Conservation (phyloP, 192 early-diverging fungal genomes). For the Spizellomyces sp. region DNA sequence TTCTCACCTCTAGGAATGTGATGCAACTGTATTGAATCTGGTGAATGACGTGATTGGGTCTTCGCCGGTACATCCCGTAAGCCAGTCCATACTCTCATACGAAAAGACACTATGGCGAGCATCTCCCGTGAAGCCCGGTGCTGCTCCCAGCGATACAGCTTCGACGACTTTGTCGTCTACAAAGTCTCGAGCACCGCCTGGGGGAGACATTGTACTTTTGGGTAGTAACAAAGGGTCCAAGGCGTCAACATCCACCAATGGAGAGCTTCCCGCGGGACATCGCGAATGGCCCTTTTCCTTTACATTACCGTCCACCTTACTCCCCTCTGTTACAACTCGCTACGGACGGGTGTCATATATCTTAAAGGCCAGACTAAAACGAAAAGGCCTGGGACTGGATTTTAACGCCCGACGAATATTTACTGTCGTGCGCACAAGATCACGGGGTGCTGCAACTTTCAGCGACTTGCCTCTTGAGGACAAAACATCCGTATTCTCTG, state of each 20-base stretch:
- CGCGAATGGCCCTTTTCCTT: conserved; percentile 3
- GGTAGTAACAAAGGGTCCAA: background rate
- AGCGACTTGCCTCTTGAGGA: background rate
- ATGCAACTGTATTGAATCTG: conserved; percentile 12
- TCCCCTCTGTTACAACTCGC: background rate
- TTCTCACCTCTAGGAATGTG: background rate
- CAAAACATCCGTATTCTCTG: background rate
- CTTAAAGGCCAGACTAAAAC: background rate
- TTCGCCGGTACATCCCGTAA: background rate
- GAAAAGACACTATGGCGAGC: background rate
- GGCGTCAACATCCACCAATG: background rate
- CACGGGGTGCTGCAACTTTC: background rate
- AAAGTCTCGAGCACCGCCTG: background rate
- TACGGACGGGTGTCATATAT: conserved; percentile 1
- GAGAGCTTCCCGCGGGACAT: background rate
- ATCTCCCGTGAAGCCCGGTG: background rate
- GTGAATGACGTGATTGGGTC: conserved; percentile 1
- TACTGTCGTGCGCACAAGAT: background rate
- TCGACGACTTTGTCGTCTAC: background rate
- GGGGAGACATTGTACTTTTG: background rate
- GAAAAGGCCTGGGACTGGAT: background rate
- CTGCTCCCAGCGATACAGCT: background rate
- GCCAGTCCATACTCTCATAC: background rate
- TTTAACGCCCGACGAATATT: background rate
- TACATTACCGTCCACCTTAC: background rate